Percentiles rank a stretch among this genome's conserved stretches.
Conservation (phyloP, 108 stramenopile species). For the Pseudonitzschia delicatissima region DNA sequence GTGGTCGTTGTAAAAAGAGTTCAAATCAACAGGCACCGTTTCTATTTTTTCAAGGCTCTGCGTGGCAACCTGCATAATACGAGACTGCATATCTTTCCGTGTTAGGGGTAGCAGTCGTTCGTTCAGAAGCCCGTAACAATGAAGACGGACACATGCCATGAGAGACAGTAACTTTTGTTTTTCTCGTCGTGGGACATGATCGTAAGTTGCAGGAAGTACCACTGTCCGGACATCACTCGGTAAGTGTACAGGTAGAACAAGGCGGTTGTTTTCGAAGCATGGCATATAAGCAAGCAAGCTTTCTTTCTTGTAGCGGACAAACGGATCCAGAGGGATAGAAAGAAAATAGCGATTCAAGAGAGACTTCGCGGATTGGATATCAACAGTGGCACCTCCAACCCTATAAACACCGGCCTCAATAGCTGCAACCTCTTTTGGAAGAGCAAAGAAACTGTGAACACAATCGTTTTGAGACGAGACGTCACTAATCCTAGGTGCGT, state of each 20-base stretch:
- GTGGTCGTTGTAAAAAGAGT: not conserved
- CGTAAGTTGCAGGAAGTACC: constrained; percentile 34
- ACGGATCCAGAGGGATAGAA: constrained; percentile 50
- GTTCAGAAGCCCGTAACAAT: constrained; percentile 44
- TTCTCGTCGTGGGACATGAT: constrained; percentile 18
- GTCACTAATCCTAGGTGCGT: not conserved
- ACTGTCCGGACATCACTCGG: constrained; percentile 31
- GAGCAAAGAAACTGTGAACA: not conserved
- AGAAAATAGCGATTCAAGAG: constrained; percentile 55
- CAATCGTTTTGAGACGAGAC: not conserved
- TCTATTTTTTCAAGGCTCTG: not conserved
- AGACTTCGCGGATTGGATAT: constrained; percentile 51
- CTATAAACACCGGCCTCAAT: constrained; percentile 34
- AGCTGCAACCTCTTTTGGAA: constrained; percentile 33
- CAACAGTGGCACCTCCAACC: constrained; percentile 34
- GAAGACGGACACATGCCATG: constrained; percentile 60
- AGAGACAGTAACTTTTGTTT: constrained; percentile 45
- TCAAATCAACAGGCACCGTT: not conserved
- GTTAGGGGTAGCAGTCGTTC: constrained; percentile 53
- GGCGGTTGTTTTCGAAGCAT: constrained; percentile 26
- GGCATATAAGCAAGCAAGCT: constrained; percentile 47
- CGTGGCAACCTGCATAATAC: constrained; percentile 1
- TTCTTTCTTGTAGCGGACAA: constrained; percentile 32
- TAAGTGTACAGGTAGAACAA: constrained; percentile 51
- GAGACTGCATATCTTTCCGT: constrained; percentile 23